These are phyloP conservation scores for Hypoxylon sp. DNA, from an alignment of 2,329 filamentous ascomycete species.

Conservation along the genomic window DNA sequence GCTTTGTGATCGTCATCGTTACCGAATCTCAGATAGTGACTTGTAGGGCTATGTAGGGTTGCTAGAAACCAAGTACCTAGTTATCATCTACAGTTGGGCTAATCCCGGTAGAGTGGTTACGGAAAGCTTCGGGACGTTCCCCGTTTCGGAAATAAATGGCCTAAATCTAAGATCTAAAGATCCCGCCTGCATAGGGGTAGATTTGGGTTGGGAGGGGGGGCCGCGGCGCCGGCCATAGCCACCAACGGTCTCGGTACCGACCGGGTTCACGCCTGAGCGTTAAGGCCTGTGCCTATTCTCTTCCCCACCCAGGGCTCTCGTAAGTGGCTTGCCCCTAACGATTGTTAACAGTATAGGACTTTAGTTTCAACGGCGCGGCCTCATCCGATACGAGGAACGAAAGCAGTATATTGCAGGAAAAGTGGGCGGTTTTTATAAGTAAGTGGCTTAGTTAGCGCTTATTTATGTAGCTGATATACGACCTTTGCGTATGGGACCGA, in stretches of 20 bases:
- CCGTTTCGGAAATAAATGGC: too few relatives aligned
- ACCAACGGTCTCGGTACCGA: not conserved
- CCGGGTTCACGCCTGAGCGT: not conserved
- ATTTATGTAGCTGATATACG: not conserved
- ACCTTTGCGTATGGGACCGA: not conserved
- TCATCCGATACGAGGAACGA: slow-evolving; percentile 5
- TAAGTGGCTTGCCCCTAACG: slow-evolving; percentile 3
- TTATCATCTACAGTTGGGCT: too few relatives aligned
- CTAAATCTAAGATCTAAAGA: slow-evolving; percentile 21
- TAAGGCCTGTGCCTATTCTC: not conserved
- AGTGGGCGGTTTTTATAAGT: not conserved
- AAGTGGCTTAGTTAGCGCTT: slow-evolving; percentile 18
- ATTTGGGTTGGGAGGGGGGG: not conserved
- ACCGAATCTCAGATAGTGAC: slow-evolving; percentile 1
- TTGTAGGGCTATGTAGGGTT: not conserved
- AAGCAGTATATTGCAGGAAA: not conserved
- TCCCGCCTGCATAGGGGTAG: slow-evolving; percentile 2
- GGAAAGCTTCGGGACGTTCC: not conserved
- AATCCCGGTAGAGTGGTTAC: too few relatives aligned
- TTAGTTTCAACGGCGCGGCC: not conserved
- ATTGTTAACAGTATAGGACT: not conserved
- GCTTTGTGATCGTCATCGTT: slow-evolving; percentile 7
- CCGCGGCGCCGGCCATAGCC: not conserved
- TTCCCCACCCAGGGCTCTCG: not conserved
- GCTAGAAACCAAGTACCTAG: too few relatives aligned